Evolutionary conservation across 331 rosid genomes (phyloP).

Genomic region (Prunus yedoensis): DNA sequence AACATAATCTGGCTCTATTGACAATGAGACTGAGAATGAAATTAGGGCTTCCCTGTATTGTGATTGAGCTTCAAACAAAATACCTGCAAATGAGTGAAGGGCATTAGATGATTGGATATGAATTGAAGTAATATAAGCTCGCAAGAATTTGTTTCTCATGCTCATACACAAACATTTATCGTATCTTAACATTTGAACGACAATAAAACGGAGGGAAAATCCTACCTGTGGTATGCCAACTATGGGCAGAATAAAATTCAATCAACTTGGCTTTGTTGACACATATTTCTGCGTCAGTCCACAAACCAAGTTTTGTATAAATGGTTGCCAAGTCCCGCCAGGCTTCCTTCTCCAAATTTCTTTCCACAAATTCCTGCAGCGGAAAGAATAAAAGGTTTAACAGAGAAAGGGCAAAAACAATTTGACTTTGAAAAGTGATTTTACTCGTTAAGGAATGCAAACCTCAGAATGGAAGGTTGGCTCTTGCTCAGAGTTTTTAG

Average conservation of each 20-base stretch:
- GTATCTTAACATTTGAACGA: background rate
- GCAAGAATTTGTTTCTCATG: background rate
- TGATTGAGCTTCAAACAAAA: constrained; percentile 59
- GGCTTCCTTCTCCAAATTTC: constrained; percentile 62
- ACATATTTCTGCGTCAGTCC: constrained; percentile 78
- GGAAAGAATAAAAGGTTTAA: constrained; percentile 7
- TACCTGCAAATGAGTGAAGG: constrained; percentile 37
- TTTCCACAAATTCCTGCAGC: constrained; percentile 53
- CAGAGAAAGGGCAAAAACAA: background rate
- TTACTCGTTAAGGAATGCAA: background rate
- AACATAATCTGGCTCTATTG: constrained; percentile 66
- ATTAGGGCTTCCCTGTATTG: constrained; percentile 63
- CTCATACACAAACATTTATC: background rate
- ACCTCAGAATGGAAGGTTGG: constrained; percentile 32
- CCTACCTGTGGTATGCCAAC: constrained; percentile 83
- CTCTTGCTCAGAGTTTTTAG: constrained; percentile 35
- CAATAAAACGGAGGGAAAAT: background rate
- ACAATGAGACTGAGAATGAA: constrained; percentile 60
- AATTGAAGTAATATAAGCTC: background rate
- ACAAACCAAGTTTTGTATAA: constrained; percentile 54
- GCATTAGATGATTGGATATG: background rate
- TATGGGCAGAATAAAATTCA: constrained; percentile 64
- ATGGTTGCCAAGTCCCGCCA: constrained; percentile 83
- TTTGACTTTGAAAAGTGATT: background rate
- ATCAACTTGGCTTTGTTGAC: constrained; percentile 56